These are phyloP conservation scores for Suhomyces xylopsoci DNA, from an alignment of 805 yeast genomes.

Conservation along the genomic window DNA sequence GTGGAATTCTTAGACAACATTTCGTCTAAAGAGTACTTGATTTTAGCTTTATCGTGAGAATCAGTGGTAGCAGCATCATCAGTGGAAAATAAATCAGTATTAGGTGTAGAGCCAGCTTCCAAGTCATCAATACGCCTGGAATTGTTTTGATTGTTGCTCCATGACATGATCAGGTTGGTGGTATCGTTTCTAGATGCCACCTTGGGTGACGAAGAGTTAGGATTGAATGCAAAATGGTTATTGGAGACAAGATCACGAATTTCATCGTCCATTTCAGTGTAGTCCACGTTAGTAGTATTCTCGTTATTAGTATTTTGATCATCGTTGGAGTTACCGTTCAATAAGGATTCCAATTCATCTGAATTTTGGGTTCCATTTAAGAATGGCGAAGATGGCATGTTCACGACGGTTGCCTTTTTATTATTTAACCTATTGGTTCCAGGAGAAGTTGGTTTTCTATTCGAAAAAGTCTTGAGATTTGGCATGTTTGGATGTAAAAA, in stretches of 20 bases:
- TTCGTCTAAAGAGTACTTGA: background rate
- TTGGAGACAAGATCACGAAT: constrained; percentile 16
- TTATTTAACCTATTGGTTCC: constrained; percentile 13
- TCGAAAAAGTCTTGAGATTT: constrained; percentile 29
- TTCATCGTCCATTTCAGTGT: constrained; percentile 19
- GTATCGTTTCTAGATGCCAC: constrained; percentile 37
- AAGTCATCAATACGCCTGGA: constrained; percentile 5
- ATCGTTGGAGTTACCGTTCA: constrained; percentile 11
- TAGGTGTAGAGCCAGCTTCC: constrained; percentile 24
- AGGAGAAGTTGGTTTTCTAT: constrained; percentile 22
- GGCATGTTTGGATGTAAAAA: constrained; percentile 24
- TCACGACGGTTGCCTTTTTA: constrained; percentile 22
- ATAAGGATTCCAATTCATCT: constrained; percentile 15
- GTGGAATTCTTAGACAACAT: background rate
- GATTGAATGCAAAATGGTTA: constrained; percentile 7
- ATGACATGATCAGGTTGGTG: constrained; percentile 28
- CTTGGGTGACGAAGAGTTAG: constrained; percentile 31
- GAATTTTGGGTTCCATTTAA: constrained; percentile 15
- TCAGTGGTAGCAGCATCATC: constrained; percentile 14
- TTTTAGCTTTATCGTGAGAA: background rate
- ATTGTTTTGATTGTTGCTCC: constrained; percentile 10
- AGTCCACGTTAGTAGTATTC: constrained; percentile 5
- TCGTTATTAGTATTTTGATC: background rate
- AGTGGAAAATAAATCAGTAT: constrained; percentile 22
- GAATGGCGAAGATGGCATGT: constrained; percentile 43